Base-by-base conservation (phyloP, 1,284 basidiomycete genomes). In the Leccinum solheimii region DNA sequence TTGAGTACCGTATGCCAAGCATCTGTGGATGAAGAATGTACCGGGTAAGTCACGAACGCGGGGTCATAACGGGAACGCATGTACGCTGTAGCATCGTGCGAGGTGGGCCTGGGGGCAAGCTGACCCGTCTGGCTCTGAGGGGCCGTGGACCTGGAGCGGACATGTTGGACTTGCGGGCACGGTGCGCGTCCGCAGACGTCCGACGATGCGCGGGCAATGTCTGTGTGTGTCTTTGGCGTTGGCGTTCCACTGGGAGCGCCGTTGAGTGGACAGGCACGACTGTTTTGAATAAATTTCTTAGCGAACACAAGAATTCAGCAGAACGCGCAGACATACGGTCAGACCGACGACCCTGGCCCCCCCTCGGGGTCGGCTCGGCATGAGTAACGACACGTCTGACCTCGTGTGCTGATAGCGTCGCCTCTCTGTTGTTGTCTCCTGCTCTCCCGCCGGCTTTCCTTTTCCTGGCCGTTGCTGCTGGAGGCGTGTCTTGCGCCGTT, bases 1-100 rank as follows among this genome's bases (percentile, higher is more conserved):
- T 80, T 83, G 55, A 79, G 81, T 27, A 85, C 80, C 10, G 84
- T 78, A 69, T 88, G 83, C 87, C 87, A 91, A 9, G 89, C 87
- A 69, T 91, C 87, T 61, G 73, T 76, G 23, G 36, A 19, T 5
- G 38, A 45, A 5, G 30, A 82, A 86, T 66, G 84, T 36, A 85
- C 83, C 80, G 66, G 84, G 84, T 57, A 79, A 81, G 51, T 82
- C 83, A 69, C 30, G 65, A 58, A 26, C 50, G 21, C 40, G n/a
- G 40, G 5, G 30, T 2, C 23, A 40, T 21, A 53, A 56, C 36
- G 56, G 49, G 60, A 60, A 40, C 16, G 53, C 23, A 72, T 83
- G 66, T 74, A 88, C 88, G 85, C 67, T 88, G 81, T 21, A 81
- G 64, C 75, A 81, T 78, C 43, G 75, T 76, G 51, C 76, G 73